These are phyloP conservation scores for Cerioporus squamosus DNA, from an alignment of 1,284 basidiomycete genomes.

Conservation along the genomic window DNA sequence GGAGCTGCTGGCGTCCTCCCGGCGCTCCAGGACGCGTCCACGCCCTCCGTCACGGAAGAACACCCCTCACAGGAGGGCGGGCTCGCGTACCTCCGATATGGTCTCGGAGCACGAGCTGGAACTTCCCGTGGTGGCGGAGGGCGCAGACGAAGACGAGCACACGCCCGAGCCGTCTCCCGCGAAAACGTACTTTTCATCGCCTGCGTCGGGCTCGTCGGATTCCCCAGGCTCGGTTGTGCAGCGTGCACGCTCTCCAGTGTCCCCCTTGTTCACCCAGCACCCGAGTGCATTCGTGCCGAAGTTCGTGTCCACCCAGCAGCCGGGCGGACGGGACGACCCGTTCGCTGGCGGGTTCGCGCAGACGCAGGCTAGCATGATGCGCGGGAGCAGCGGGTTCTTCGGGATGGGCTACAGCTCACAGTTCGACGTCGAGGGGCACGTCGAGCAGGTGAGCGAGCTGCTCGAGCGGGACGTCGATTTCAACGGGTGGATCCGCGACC, in stretches of 20 bases:
- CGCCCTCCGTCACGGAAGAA: slow-evolving; percentile 38
- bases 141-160: slow-evolving; percentile 9
- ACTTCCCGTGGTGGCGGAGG: slow-evolving; percentile 5
- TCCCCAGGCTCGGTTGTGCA: slow-evolving; percentile 27
- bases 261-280: slow-evolving; percentile 44
- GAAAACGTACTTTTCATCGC: slow-evolving; percentile 48
- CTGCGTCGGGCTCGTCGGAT: slow-evolving; percentile 41
- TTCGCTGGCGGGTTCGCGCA: slow-evolving; percentile 13
- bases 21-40: slow-evolving; percentile 37
- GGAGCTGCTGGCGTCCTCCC: slow-evolving; percentile 41
- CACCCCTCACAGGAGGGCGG: slow-evolving; percentile 13
- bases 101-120: slow-evolving; percentile 7
- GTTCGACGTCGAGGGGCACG: slow-evolving; percentile 48
- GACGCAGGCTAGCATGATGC: slow-evolving; percentile 19
- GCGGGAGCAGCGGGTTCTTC: slow-evolving; percentile 32
- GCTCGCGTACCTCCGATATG: not conserved
- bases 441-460: slow-evolving; percentile 45
- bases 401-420: slow-evolving; percentile 49
- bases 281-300: slow-evolving; percentile 42
- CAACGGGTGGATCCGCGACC: slow-evolving; percentile 47
- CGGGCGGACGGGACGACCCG: slow-evolving; percentile 15
- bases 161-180: slow-evolving; percentile 33
- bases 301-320: slow-evolving; percentile 44
- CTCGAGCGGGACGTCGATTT: slow-evolving; percentile 51
- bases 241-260: slow-evolving; percentile 39